phyloP scores from a whole-genome alignment of 169 alveolate species.

The Besnoitia besnoiti region DNA sequence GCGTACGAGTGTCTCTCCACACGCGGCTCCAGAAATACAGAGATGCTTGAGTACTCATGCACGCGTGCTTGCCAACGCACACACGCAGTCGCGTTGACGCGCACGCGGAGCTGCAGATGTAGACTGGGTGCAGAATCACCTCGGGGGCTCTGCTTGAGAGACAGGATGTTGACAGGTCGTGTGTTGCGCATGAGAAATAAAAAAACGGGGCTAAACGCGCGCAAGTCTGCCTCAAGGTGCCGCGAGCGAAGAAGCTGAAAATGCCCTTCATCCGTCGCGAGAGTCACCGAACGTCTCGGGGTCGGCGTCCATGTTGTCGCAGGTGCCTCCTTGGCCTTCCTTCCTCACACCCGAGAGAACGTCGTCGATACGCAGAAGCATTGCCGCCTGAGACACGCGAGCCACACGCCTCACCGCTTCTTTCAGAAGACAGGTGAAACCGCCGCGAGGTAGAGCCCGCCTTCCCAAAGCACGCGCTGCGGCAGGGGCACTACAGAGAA shows the following conservation, averaged over 20 bases:
- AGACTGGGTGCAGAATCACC: no score
- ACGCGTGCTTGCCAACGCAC: no score
- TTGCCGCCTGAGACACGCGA: slow-evolving; percentile 76
- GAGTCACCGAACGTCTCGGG: slow-evolving; percentile 70
- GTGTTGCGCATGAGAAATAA: neutral
- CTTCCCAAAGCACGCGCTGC: no score
- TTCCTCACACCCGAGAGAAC: slow-evolving; percentile 94
- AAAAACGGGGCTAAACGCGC: neutral
- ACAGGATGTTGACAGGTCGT: neutral
- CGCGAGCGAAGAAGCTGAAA: neutral
- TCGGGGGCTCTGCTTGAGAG: neutral
- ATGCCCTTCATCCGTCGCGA: slow-evolving; percentile 58
- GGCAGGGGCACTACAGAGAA: neutral
- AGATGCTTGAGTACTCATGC: no score
- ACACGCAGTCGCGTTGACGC: no score
- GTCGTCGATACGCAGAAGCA: slow-evolving; percentile 96
- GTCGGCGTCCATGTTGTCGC: slow-evolving; percentile 40
- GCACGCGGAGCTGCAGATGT: no score
- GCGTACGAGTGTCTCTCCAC: no score
- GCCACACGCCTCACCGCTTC: no score
- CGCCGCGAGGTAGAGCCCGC: no score
- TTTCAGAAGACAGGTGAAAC: no score
- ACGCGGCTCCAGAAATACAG: no score
- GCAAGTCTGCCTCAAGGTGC: no score
- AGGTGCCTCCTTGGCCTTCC: slow-evolving; percentile 68